These are phyloP conservation scores for Pythium chondricola DNA, from an alignment of 352 stramenopile species.

Conservation along the genomic window DNA sequence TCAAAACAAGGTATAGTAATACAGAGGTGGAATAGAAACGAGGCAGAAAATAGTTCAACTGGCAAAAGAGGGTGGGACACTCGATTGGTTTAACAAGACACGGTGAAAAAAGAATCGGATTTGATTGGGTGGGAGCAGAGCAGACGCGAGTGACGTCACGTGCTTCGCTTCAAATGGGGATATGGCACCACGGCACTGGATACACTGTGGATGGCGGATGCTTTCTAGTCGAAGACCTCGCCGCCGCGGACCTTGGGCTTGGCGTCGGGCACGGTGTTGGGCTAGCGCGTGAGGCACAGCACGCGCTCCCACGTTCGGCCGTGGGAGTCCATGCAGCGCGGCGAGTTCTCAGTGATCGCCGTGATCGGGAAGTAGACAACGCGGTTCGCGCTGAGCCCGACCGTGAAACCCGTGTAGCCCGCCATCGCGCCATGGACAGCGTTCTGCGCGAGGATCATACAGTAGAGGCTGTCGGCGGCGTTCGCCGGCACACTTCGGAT, in stretches of 20 bases:
- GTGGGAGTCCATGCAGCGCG: conserved; percentile 83
- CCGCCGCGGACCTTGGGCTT: conserved; percentile 36
- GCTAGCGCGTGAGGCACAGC: conserved; percentile 92
- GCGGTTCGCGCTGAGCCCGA: conserved; percentile 96
- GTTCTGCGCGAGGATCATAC: conserved; percentile 97
- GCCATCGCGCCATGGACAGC: conserved; percentile 98
- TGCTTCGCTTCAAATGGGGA: conserved; percentile 5
- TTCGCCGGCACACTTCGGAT: conserved; percentile 93
- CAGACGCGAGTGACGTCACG: no score
- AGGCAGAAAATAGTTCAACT: conserved; percentile 18
- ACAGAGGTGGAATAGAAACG: conserved; percentile 9
- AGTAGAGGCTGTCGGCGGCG: conserved; percentile 93
- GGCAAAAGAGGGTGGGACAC: conserved; percentile 13
- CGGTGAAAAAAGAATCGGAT: not conserved
- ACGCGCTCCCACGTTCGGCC: conserved; percentile 93
- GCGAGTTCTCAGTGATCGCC: conserved; percentile 80
- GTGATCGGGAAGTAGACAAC: conserved; percentile 91
- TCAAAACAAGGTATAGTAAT: conserved; percentile 22
- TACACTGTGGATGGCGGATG: not conserved
- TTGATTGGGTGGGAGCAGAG: conserved; percentile 9
- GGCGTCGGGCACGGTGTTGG: conserved; percentile 78
- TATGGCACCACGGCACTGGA: not conserved
- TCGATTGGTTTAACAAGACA: conserved; percentile 6
- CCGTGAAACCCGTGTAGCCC: conserved; percentile 96
- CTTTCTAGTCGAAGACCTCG: conserved; percentile 71